A percentile compares a stretch with the other conserved stretches of the same genome.
Evolutionary conservation across 2,329 filamentous ascomycete species (phyloP).

Genomic region (Exophiala sp.): DNA sequence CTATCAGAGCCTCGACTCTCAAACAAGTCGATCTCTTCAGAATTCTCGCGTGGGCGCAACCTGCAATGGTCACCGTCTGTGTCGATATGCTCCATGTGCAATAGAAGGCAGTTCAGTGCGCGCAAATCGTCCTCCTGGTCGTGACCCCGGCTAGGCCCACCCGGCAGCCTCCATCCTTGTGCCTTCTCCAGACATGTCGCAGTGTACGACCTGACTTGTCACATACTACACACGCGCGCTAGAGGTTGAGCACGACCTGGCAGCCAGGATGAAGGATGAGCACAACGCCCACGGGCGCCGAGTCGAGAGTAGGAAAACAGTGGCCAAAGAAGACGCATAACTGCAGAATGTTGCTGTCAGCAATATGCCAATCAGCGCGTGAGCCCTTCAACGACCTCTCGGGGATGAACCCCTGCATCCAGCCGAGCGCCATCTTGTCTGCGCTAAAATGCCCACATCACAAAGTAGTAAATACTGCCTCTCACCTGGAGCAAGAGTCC

Average conservation of each 20-base stretch:
- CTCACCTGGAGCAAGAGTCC: no score
- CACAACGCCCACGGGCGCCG: background rate
- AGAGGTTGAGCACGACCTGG: background rate
- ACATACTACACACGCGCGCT: conserved; percentile 5
- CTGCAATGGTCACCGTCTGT: no score
- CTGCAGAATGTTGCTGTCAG: background rate
- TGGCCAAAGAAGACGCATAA: background rate
- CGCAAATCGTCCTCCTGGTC: no score
- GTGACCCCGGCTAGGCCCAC: no score
- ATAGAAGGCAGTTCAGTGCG: no score
- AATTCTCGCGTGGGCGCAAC: no score
- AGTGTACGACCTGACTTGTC: conserved; percentile 18
- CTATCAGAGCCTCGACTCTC: no score
- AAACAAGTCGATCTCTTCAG: no score
- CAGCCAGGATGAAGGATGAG: background rate
- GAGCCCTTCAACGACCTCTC: background rate
- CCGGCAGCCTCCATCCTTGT: background rate
- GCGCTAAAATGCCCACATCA: background rate
- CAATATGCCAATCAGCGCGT: background rate
- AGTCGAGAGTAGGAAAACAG: background rate
- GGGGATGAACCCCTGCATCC: background rate
- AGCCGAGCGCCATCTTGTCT: conserved; percentile 1
- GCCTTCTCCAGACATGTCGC: background rate
- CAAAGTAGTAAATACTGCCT: background rate
- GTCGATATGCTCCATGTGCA: no score